A percentile compares a stretch with the other conserved stretches of the same genome.
Evolutionary conservation across 2,329 filamentous ascomycete genomes (phyloP).

Genomic region (Fusarium concolor): DNA sequence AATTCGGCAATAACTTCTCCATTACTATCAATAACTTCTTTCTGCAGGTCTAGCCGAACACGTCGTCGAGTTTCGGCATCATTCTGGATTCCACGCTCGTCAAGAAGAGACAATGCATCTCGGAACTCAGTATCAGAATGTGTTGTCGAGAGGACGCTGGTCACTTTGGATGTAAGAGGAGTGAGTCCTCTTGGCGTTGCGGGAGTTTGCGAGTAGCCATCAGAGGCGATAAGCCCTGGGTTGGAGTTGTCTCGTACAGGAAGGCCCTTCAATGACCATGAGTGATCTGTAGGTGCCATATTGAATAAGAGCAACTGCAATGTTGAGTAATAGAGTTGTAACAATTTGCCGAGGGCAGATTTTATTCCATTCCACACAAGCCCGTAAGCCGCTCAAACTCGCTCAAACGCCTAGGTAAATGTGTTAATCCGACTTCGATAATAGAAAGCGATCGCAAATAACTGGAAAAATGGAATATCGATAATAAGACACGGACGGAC

Average conservation of each 20-base stretch:
- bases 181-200: slow-evolving; percentile 60
- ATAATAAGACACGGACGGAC: slow-evolving; percentile 10
- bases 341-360: background rate
- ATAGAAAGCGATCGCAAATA: background rate
- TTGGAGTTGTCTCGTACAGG: slow-evolving; percentile 44
- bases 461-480: background rate
- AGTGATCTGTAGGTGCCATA: slow-evolving; percentile 38
- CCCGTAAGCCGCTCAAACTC: background rate
- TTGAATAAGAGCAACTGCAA: slow-evolving; percentile 1
- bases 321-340: background rate
- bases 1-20: slow-evolving; percentile 90
- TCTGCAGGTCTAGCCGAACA: slow-evolving; percentile 85
- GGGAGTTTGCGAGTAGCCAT: slow-evolving; percentile 87
- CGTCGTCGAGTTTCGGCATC: slow-evolving; percentile 82
- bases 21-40: slow-evolving; percentile 93
- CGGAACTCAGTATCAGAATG: slow-evolving; percentile 94
- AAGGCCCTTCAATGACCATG: slow-evolving; percentile 36
- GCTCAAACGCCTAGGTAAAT: background rate
- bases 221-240: slow-evolving; percentile 75
- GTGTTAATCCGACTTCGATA: background rate
- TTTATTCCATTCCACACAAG: slow-evolving; percentile 21
- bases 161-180: slow-evolving; percentile 83
- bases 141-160: slow-evolving; percentile 87
- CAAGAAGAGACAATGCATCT: slow-evolving; percentile 82
- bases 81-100: slow-evolving; percentile 77